Conservation (phyloP, 495 filamentous ascomycete species). For the Talaromyces trachyspermus region DNA sequence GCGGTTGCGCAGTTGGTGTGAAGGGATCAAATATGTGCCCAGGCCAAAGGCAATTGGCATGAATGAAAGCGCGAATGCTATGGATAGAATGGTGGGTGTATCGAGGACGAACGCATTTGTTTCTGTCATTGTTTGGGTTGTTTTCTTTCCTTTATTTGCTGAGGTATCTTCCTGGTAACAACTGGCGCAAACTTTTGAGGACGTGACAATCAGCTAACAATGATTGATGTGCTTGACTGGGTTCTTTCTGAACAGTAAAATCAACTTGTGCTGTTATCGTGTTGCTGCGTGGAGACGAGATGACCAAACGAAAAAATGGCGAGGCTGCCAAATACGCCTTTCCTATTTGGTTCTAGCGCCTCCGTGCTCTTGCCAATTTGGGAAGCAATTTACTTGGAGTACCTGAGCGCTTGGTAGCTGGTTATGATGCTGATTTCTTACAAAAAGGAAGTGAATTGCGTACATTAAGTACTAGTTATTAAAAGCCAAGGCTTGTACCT, state of each 20-base stretch:
- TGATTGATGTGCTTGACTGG: too few relatives aligned
- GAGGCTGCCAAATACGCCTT: too few relatives aligned
- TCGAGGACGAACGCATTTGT: slow-evolving; percentile 31
- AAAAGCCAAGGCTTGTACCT: too few relatives aligned
- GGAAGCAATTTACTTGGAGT: background rate
- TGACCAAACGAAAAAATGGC: too few relatives aligned
- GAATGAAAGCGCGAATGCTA: slow-evolving; percentile 44
- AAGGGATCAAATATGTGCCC: slow-evolving; percentile 37
- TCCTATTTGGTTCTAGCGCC: too few relatives aligned
- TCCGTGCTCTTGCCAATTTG: background rate
- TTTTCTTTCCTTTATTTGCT: background rate
- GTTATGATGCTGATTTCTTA: background rate
- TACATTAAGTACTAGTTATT: background rate
- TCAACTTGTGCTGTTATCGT: too few relatives aligned
- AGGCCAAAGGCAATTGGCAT: slow-evolving; percentile 46
- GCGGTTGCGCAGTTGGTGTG: slow-evolving; percentile 44
- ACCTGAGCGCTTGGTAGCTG: too few relatives aligned
- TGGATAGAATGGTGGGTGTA: slow-evolving; percentile 43
- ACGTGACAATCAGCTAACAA: too few relatives aligned
- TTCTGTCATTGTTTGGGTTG: slow-evolving; percentile 11
- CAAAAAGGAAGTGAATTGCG: background rate
- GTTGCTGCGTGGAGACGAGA: too few relatives aligned
- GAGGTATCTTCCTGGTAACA: background rate
- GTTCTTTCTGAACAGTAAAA: too few relatives aligned
- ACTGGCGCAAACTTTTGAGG: too few relatives aligned